Evolutionary conservation across 1,139 yeast genomes (phyloP).

Genomic region (Saccharomyces hybrid): DNA sequence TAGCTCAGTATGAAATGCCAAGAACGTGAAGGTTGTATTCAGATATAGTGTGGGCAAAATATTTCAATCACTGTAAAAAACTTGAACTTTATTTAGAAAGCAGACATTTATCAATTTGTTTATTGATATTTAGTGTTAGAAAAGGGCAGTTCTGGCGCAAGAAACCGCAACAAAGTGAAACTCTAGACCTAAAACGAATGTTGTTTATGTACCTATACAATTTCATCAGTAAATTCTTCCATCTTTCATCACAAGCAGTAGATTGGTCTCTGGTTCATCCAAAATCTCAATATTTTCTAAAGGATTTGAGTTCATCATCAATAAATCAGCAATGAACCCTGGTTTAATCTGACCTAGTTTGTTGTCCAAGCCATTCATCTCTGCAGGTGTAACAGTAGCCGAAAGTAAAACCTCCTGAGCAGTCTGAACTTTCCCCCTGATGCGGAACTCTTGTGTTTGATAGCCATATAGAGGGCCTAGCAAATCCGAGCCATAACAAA

Average conservation of each 20-base stretch:
- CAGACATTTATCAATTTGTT: no score
- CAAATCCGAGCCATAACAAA: constrained; percentile 11
- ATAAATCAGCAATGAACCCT: constrained; percentile 8
- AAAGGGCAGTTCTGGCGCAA: no score
- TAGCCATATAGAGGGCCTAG: constrained; percentile 9
- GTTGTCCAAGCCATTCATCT: neutral
- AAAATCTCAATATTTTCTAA: constrained; percentile 7
- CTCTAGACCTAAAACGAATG: no score
- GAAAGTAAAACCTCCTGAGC: constrained; percentile 4
- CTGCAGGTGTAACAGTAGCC: neutral
- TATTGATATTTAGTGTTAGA: no score
- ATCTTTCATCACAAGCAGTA: neutral
- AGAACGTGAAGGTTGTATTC: no score
- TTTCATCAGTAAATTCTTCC: neutral
- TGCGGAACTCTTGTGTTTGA: constrained; percentile 12
- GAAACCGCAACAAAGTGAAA: no score
- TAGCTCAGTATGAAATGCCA: no score
- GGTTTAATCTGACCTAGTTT: constrained; percentile 9
- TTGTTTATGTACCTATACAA: no score
- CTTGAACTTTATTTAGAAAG: no score
- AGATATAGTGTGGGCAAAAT: no score
- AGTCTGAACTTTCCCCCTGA: constrained; percentile 8
- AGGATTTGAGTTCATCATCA: constrained; percentile 10
- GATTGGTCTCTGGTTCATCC: constrained; percentile 8
- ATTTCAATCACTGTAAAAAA: no score